These are phyloP conservation scores for Corylus americana DNA, from an alignment of 306 rosid genomes.

Conservation along the genomic window DNA sequence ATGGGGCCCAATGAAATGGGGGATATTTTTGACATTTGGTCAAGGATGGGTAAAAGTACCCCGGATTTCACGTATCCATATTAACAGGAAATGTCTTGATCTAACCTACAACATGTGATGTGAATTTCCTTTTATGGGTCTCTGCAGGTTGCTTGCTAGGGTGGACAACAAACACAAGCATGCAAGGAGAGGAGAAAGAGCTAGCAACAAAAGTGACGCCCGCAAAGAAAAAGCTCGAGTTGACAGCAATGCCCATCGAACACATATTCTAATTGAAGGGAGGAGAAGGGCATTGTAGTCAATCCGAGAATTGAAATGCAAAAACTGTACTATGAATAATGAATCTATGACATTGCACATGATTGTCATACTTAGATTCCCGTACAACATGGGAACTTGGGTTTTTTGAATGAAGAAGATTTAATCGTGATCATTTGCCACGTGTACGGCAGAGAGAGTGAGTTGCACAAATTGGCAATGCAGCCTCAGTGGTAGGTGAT, in stretches of 20 bases:
- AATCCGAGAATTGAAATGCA: not conserved
- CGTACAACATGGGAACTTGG: not conserved
- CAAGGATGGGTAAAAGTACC: constrained; percentile 15
- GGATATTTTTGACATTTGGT: constrained; percentile 28
- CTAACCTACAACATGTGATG: constrained; percentile 22
- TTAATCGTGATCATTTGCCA: constrained; percentile 7
- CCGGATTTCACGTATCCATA: constrained; percentile 51
- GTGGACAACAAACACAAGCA: not conserved
- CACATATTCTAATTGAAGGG: not conserved
- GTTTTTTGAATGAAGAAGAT: not conserved
- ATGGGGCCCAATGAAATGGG: not conserved
- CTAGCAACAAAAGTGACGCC: not conserved
- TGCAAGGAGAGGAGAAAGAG: not conserved
- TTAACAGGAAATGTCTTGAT: constrained; percentile 27
- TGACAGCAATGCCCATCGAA: not conserved
- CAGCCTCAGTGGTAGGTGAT: not conserved
- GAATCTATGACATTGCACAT: not conserved
- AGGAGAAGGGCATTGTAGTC: not conserved
- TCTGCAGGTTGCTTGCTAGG: constrained; percentile 28
- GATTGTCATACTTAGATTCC: not conserved
- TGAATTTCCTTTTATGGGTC: constrained; percentile 24
- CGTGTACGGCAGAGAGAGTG: constrained; percentile 27
- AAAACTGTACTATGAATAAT: not conserved
- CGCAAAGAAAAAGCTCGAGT: not conserved
- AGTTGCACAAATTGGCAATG: constrained; percentile 13